Percentiles rank a stretch among this genome's conserved stretches.
Conservation (phyloP, 257 asterid species). For the Plectranthus barbatus region DNA sequence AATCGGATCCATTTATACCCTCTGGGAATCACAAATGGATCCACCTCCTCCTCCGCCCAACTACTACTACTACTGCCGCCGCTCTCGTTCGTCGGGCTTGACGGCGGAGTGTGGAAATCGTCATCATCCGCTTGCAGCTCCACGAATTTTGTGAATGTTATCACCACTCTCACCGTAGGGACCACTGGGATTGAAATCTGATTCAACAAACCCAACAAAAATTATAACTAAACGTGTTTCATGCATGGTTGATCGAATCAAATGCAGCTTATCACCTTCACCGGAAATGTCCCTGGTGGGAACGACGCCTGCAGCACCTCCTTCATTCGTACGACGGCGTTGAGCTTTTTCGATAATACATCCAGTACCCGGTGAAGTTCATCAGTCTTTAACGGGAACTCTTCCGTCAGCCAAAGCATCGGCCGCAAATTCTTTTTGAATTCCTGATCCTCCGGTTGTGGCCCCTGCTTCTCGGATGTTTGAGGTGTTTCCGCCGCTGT, state of each 20-base stretch:
- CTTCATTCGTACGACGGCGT: constrained; percentile 81
- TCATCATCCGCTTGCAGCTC: constrained; percentile 57
- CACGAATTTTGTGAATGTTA: constrained; percentile 73
- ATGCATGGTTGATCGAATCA: background rate
- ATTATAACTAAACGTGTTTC: too few species aligned
- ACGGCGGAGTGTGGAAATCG: constrained; percentile 65
- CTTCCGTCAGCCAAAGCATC: constrained; percentile 75
- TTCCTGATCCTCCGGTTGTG: constrained; percentile 59
- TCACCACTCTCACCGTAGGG: constrained; percentile 84
- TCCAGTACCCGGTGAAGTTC: constrained; percentile 79
- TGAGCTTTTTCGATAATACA: constrained; percentile 68
- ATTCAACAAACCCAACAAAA: too few species aligned
- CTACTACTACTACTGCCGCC: constrained; percentile 10
- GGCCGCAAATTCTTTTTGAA: constrained; percentile 62
- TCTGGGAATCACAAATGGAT: constrained; percentile 67
- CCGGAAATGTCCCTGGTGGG: constrained; percentile 78
- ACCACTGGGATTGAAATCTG: constrained; percentile 93
- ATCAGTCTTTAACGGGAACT: constrained; percentile 76
- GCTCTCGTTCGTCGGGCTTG: constrained; percentile 52
- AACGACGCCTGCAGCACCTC: constrained; percentile 87
- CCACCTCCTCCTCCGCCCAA: constrained; percentile 31
- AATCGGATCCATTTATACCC: constrained; percentile 63
- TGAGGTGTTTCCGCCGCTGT: constrained; percentile 25
- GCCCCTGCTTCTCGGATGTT: constrained; percentile 25
- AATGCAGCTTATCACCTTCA: constrained; percentile 41